Base-by-base conservation (phyloP, 164 flowering plant genomes). In the Nymphaea thermarum region DNA sequence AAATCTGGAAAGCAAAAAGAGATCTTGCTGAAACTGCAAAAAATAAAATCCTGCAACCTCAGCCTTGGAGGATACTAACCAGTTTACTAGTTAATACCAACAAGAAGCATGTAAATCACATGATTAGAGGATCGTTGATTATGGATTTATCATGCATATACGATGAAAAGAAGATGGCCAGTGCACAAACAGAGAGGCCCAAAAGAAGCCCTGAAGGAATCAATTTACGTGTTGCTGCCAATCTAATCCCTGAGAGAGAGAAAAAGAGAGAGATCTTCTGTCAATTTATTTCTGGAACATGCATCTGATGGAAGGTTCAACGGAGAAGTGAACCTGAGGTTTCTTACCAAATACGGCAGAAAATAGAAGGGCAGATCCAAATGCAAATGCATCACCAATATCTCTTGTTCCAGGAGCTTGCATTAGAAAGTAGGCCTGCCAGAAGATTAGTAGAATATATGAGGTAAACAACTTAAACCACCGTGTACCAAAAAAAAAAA, bases 361-460 rank as follows among this genome's bases (percentile, higher is more conserved):
- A 67, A 83, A 83, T 53, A 83, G 76, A 66, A 81, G 72, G 43
- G 84, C 77, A 44, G 82, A 77, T 60, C 86, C 86, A 72, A 83
- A 81, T 5, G 79, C 86, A 62, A 83, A 71, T 43, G 84, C 81
- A 71, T 83, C 80, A 63, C 81, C 86, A 59, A 71, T 14, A 42
- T 69, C 71, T 72, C 73, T 79, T 43, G 80, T 81, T 53, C 77
- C 84, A 18, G 79, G 79, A 43, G 71, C 66, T 79, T 81, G 82
- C 81, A 81, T 77, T 16, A 83, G 80, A 66, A 69, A 68, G 68
- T 72, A 83, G 60, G 82, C 77, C 86, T 83, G 64, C 11, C 6
- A 62, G n/a, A 17, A 51, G 57, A 51, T 51, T 10, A 47, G 5
- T 6, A 7, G 55, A 51, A 15, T 51, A 51, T 51, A 10, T 10